Base-by-base conservation (phyloP, 495 filamentous ascomycete species). In the Xylaria sp. region DNA sequence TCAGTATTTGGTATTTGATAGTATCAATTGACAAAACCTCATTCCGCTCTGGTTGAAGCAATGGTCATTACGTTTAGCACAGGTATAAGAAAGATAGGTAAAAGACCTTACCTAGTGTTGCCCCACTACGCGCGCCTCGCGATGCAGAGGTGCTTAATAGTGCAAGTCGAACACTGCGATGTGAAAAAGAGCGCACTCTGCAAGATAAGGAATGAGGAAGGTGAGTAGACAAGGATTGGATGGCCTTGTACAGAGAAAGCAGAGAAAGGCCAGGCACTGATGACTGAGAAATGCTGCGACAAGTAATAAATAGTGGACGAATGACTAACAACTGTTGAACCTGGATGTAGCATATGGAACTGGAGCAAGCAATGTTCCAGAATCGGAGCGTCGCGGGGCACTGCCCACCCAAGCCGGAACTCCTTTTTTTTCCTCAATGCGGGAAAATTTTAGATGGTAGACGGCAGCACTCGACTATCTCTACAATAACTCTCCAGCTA, bases 401-500 rank as follows among this genome's bases (percentile, higher is more conserved):
- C 50, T 12, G 11, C 64, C 29, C n/a, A 35, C 43, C 43, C n/a
- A 19, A 61, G 24, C 29, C 9, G 21, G 43, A 24, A 43, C 67
- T 58, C 26, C 29, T 62, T 61, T 31, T 40, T 48, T 37, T 50
- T 52, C 50, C n/a, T 61, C 21, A 12, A n/a, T 15, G 29, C 4
- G n/a, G 40, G 19, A 41, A 61, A 69, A 61, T 61, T 62, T 63
- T 21, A 31, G 46, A 26, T 11, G 3, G 9, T 61, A 69, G 68
- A 64, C 52, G 44, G 55, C 14, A 5, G 31, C 31, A 57, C 71
- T 61, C 63, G n/a, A n/a, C n/a, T n/a, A n/a, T n/a, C n/a, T n/a
- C n/a, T n/a, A n/a, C n/a, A n/a, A n/a, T n/a, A 61, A 14, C 35
- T 48, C 71, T 71, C 59, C 69, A 68, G 67, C 62, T 77, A 44